Evolutionary conservation across 805 yeast species (phyloP), one percentile per base, ranked within the genome.

Genomic region (Cyberlindnera sargentensis): DNA sequence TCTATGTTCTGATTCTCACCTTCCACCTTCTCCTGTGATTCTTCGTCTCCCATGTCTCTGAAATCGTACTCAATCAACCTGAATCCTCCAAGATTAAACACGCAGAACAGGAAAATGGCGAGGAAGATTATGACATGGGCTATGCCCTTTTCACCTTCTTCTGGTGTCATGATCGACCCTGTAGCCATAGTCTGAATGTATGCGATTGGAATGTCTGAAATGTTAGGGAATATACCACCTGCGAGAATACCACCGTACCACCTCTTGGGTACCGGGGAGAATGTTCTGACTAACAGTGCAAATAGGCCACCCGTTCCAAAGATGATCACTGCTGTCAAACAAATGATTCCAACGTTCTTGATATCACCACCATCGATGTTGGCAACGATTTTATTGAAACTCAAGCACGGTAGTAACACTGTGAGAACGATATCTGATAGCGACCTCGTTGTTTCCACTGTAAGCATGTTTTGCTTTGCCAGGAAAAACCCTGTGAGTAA

Each of bases 81-180:
- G 63, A 81, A 82, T 42, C 84, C 75, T 2, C 96, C 96, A 36
- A 84, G 63, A 55, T 85, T 82, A 73, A 87, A 86, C 64, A 84
- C 78, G 53, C 75, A 63, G 36, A 85, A 68, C 32, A 87, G 2
- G 70, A 51, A 15, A 77, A 71, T 31, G 65, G 56, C 49, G 69
- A 70, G 38, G 71, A 66, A 60, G 32, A 34, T 40, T 10, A 34
- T 34, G 73, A 68, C 46, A 41, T 9, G 70, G 4, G 80, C 78
- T 32, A 74, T 76, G 4, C 80, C 80, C 49, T 62, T 65, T 40
- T 65, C 58, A 15, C 73, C 76, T 42, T 72, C 67, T 3, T 47
- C 58, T 2, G 52, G 30, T 1, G 68, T 56, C 49, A 75, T 72
- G 3, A 67, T 59, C n/a, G 58, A 48, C 0, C 75, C 72, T 23